Conservation (phyloP, 2,329 filamentous ascomycete genomes). For the Ophiostoma montium region DNA sequence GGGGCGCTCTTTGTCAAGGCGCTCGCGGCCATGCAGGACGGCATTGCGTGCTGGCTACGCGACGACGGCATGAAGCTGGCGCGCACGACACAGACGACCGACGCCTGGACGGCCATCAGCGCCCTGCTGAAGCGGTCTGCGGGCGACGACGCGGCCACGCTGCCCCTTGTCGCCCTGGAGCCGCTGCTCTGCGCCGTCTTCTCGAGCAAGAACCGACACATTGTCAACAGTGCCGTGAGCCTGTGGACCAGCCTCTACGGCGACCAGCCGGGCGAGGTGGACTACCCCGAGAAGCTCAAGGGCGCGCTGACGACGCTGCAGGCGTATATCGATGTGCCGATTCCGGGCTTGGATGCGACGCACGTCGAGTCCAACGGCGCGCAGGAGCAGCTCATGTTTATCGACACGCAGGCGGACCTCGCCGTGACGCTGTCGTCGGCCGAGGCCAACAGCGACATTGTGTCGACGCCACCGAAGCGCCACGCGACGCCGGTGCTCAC, state of each 20-base stretch:
- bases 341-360: constrained; percentile 29
- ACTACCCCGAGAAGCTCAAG: constrained; percentile 53
- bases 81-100: constrained; percentile 25
- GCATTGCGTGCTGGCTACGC: constrained; percentile 48
- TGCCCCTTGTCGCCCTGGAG: constrained; percentile 32
- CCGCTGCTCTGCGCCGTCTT: constrained; percentile 40
- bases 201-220: constrained; percentile 40
- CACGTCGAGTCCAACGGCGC: constrained; percentile 24
- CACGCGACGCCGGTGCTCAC: constrained; percentile 3
- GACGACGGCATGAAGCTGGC: constrained; percentile 35
- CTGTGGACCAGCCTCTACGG: constrained; percentile 59
- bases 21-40: constrained; percentile 46
- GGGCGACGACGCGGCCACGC: constrained; percentile 17
- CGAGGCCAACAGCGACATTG: constrained; percentile 12
- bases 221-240: constrained; percentile 35
- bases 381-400: constrained; percentile 25
- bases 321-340: constrained; percentile 32
- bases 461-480: constrained; percentile 15
- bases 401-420: constrained; percentile 35
- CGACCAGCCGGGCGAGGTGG: constrained; percentile 37
- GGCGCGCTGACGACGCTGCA: constrained; percentile 46
- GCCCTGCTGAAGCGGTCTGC: neutral
- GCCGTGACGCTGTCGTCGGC: constrained; percentile 17
- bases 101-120: constrained; percentile 26
- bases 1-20: constrained; percentile 37